Conservation (phyloP, 164 flowering plant species). For the Chimonanthus praecox region DNA sequence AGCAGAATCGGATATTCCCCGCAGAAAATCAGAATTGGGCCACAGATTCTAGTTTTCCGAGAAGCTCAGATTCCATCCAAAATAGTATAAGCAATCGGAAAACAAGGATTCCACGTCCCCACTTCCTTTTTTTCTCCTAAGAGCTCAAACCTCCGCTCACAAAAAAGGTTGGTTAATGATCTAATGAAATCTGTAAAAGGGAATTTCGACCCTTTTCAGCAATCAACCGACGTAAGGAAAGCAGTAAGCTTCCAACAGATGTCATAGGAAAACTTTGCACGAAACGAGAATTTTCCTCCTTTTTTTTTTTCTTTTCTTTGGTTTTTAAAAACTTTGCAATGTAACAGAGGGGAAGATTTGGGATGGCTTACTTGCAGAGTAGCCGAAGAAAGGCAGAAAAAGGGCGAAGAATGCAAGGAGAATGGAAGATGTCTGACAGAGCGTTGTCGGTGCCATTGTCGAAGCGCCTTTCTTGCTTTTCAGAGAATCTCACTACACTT, state of each 20-base stretch:
- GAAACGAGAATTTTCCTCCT: background rate
- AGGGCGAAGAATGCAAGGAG: slow-evolving; percentile 5
- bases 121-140: too few species aligned
- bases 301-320: background rate
- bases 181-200: too few species aligned
- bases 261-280: background rate
- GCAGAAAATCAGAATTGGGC: background rate
- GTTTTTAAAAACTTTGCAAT: background rate
- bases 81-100: background rate
- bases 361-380: slow-evolving; percentile 15
- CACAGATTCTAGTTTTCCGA: background rate
- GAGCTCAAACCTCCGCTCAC: too few species aligned
- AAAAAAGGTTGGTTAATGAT: too few species aligned
- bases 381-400: slow-evolving; percentile 5
- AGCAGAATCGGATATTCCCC: background rate
- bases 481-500: background rate
- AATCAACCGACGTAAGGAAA: background rate
- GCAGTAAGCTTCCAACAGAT: background rate
- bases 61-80: too few species aligned
- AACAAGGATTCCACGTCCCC: background rate
- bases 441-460: slow-evolving; percentile 12
- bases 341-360: background rate
- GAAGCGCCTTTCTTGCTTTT: background rate
- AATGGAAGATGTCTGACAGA: background rate
- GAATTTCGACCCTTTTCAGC: too few species aligned